Conservation (phyloP, 2,329 filamentous ascomycete species). For the Emergomyces pasteurianus region DNA sequence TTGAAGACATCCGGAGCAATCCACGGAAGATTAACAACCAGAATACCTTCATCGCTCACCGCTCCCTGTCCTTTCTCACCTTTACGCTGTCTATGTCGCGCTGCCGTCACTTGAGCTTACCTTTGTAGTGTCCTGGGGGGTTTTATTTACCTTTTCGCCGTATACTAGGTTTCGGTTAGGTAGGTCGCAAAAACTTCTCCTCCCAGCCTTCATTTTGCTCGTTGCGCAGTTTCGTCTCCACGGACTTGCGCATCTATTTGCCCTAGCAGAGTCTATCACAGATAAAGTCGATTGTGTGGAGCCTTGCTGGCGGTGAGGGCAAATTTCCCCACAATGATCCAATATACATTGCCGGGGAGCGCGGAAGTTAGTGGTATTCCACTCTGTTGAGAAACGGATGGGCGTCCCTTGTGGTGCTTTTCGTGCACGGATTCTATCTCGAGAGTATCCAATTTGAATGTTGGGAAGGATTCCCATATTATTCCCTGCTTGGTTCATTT, state of each 20-base stretch:
- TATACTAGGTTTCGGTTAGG: neutral
- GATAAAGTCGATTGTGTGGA: neutral
- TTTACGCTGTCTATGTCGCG: neutral
- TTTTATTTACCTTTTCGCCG: neutral
- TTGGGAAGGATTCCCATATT: neutral
- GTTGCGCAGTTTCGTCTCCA: neutral
- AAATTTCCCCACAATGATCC: neutral
- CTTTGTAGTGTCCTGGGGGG: neutral
- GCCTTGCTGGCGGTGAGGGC: no score
- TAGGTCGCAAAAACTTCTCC: neutral
- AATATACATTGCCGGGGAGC: neutral
- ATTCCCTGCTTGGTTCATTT: neutral
- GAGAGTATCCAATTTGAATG: neutral
- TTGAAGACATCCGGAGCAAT: neutral
- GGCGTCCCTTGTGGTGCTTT: neutral
- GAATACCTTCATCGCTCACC: neutral
- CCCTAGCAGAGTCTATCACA: neutral
- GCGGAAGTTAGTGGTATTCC: neutral
- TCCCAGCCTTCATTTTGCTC: neutral
- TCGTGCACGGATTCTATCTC: neutral
- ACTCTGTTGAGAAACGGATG: neutral
- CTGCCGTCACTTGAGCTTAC: neutral
- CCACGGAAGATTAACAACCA: neutral
- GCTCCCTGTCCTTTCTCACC: neutral
- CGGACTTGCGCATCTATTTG: neutral